Base-by-base conservation (phyloP, 768 basidiomycete genomes). In the Nidularia sp. region DNA sequence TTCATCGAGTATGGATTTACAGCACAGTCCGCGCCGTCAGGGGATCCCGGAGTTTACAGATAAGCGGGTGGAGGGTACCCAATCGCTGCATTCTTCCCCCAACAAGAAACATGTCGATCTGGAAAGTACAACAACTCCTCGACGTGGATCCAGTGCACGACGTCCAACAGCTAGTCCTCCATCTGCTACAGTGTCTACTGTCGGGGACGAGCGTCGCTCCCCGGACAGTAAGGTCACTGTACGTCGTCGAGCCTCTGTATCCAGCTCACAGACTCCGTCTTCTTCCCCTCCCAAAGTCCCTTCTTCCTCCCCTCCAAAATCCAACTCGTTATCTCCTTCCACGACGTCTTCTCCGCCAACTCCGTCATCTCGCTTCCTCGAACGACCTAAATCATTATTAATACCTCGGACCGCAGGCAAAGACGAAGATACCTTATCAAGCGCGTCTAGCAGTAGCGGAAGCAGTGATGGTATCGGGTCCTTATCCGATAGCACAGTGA, bases 401-500 rank as follows among this genome's bases (percentile, higher is more conserved):
- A 51, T 60, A 31, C 64, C 78, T 53, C 61, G 58, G 47, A 51
- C 62, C 50, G 44, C 62, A 48, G 63, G 64, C 53, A 66, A 73
- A 57, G 69, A 73, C 45, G 64, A 70, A 31, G 64, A 66, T 29
- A 54, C 60, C 15, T 53, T 66, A 3, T 76, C 78, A 25, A 76
- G 73, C 56, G 76, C 81, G 53, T 81, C 84, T 6, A 80, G 76
- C 60, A 80, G 83, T 62, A 82, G 80, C 61, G 76, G 80, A 48
- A 82, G 85, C 56, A 84, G 85, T 60, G 80, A 81, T 57, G 82
- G 85, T 22, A 69, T 78, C 46, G 81, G 83, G 35, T 85, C 84
- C 15, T 58, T 81, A 62, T 83, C 85, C 2, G 87, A 88, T 63
- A 82, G 82, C 53, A 92, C 91, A 3, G 77, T 92, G 51, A 90